These are phyloP conservation scores for Huntiella moniliformis DNA, from an alignment of 2,329 filamentous ascomycete genomes.

Conservation along the genomic window DNA sequence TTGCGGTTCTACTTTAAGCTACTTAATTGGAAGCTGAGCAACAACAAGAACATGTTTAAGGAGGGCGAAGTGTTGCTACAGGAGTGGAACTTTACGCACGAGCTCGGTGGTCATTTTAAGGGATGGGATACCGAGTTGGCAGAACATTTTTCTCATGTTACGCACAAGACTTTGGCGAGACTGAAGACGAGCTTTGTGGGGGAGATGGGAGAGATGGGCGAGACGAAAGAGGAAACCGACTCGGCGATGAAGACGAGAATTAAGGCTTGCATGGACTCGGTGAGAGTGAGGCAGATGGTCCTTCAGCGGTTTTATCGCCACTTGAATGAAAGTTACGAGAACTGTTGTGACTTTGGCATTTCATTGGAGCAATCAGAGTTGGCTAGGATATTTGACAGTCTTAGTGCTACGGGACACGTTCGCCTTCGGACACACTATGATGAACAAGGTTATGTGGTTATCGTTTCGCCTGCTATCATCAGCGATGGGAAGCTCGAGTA, in stretches of 20 bases:
- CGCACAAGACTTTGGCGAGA: slow-evolving; percentile 76
- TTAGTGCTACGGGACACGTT: slow-evolving; percentile 72
- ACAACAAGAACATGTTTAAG: slow-evolving; percentile 98
- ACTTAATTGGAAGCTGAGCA: slow-evolving; percentile 91
- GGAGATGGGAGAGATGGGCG: slow-evolving; percentile 61
- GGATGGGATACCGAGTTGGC: slow-evolving; percentile 92
- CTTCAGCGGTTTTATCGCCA: slow-evolving; percentile 87
- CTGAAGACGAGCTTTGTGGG: slow-evolving; percentile 82
- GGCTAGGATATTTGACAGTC: slow-evolving; percentile 59
- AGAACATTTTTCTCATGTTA: slow-evolving; percentile 88
- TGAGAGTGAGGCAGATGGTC: slow-evolving; percentile 88
- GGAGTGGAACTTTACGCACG: slow-evolving; percentile 95
- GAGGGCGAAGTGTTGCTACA: slow-evolving; percentile 94
- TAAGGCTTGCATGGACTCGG: slow-evolving; percentile 86
- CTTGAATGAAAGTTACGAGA: slow-evolving; percentile 84
- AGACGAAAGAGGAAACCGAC: slow-evolving; percentile 64
- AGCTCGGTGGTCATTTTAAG: slow-evolving; percentile 77
- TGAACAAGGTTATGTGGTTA: slow-evolving; percentile 59
- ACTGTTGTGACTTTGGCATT: slow-evolving; percentile 87
- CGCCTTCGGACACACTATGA: slow-evolving; percentile 52
- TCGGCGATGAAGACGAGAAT: slow-evolving; percentile 92
- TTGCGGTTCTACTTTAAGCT: slow-evolving; percentile 98
- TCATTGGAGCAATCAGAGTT: slow-evolving; percentile 48
- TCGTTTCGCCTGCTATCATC: slow-evolving; percentile 52
- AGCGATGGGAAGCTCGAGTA: slow-evolving; percentile 42